A percentile compares a stretch with the other conserved stretches of the same genome.
phyloP scores from a whole-genome alignment of 129 eudicot genomes.

The Gnaphalium uliginosum region DNA sequence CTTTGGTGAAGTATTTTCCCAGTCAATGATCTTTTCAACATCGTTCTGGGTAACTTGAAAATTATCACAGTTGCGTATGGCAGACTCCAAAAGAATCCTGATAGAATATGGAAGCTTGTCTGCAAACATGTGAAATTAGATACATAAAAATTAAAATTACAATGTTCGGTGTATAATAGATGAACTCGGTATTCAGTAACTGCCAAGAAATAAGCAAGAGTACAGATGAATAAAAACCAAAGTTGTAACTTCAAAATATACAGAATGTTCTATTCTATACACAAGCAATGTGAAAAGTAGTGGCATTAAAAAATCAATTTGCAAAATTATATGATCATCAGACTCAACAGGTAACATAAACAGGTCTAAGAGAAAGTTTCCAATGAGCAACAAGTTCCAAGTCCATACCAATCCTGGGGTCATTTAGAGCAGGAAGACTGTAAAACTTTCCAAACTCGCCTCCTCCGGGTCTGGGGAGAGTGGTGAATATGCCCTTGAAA shows the following conservation, averaged over 20 bases:
- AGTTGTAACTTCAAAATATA: background rate
- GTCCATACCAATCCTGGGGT: constrained; percentile 87
- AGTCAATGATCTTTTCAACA: constrained; percentile 97
- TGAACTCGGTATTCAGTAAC: background rate
- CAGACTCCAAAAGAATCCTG: constrained; percentile 89
- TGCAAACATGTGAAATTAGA: constrained; percentile 32
- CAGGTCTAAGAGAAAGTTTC: background rate
- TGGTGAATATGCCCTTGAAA: constrained; percentile 78
- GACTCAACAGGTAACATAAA: background rate
- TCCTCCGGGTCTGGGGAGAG: constrained; percentile 94
- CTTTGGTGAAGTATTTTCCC: constrained; percentile 95
- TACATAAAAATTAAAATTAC: background rate
- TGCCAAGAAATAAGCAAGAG: background rate
- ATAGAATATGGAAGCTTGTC: constrained; percentile 95
- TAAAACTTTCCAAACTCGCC: constrained; percentile 96
- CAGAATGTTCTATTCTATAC: background rate
- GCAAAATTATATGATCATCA: background rate
- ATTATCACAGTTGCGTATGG: constrained; percentile 93
- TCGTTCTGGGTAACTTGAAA: constrained; percentile 88
- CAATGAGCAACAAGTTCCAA: background rate
- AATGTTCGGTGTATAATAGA: background rate
- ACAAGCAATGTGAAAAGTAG: background rate
- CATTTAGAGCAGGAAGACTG: constrained; percentile 95
- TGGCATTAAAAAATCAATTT: constrained; percentile 1
- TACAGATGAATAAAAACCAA: constrained; percentile 4